Percentiles rank a stretch among this genome's conserved stretches.
Conservation (phyloP, 345 rosid genomes). For the Mallotus nudiflorus region DNA sequence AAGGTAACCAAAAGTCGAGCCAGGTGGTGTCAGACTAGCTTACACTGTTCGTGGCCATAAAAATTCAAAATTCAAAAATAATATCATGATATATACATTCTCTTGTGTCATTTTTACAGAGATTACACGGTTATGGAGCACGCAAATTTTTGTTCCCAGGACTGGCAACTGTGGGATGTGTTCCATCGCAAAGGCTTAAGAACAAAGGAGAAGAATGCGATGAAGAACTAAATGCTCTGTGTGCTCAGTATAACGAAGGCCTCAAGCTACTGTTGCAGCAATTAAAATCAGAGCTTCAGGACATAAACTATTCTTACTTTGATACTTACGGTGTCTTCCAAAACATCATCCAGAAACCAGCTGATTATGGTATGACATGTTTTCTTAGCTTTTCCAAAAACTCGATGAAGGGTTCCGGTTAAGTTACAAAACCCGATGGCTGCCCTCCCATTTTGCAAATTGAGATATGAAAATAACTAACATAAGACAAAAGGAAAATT, state of each 20-base stretch:
- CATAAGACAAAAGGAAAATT: no score
- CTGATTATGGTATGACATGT: conserved; percentile 43
- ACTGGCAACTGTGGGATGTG: conserved; percentile 54
- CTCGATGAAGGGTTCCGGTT: not conserved
- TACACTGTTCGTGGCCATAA: no score
- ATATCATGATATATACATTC: not conserved
- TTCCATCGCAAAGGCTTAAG: conserved; percentile 48
- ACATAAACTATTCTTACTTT: conserved; percentile 50
- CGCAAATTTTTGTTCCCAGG: conserved; percentile 55
- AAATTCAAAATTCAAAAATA: not conserved
- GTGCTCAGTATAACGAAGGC: conserved; percentile 44
- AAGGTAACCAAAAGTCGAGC: conserved; percentile 57
- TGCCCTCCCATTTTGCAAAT: no score
- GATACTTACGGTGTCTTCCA: conserved; percentile 47
- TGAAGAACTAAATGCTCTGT: conserved; percentile 40
- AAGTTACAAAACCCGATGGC: no score
- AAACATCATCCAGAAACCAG: conserved; percentile 47
- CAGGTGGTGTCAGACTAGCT: no score
- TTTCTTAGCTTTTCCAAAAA: not conserved
- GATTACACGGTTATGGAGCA: conserved; percentile 42
- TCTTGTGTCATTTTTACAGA: conserved; percentile 26
- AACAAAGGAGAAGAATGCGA: conserved; percentile 46
- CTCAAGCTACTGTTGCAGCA: conserved; percentile 39
- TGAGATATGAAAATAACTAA: no score
- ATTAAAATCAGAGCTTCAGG: conserved; percentile 42